Base-by-base conservation (phyloP, 129 eudicot genomes). In the Chrysanthemum lavandulifolium region DNA sequence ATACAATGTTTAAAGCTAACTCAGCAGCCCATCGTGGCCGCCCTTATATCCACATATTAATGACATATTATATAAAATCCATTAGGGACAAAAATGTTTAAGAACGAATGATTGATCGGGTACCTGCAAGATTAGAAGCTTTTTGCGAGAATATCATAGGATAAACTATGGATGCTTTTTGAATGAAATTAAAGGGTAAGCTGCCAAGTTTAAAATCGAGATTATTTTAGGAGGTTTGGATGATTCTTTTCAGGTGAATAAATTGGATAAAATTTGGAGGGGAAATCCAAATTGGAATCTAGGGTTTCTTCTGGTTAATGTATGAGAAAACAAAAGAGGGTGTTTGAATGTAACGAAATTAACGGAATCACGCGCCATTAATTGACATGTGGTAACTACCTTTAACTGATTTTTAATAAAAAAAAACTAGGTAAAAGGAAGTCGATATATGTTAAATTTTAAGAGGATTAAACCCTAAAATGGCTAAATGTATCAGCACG, bases 281-380 rank as follows among this genome's bases (percentile, higher is more conserved):
- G 74, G 74, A 55, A 70, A 13, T 63, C 52, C 65, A 55, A 70
- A 53, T 31, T 55, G 74, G 74, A 70, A 70, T 70, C 16, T 54
- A 27, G 64, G 74, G 74, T 57, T 70, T 16, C 29, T 69, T 58
- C n/a, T 53, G 63, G 16, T 53, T 68, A 25, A 18, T 21, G 15
- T 62, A 70, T 45, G 50, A 65, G 69, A 65, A 21, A 65, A 65
- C 47, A 43, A 31, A 19, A 10, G 57, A 40, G 55, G 18, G 31
- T 36, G 13, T 71, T 71, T 43, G 13, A 56, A 56, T 13, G 67
- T 57, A 56, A 56, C 75, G 75, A 19, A 19, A 71, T 40, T 57
- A 33, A 40, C 75, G 67, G 75, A 56, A 57, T 71, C 8, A 71
- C 66, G 66, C 75, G 66, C 75, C 71, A 73, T 73, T 65, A 74